Base-by-base conservation (phyloP, 2,329 filamentous ascomycete species). In the Neofusicoccum umdonicola region DNA sequence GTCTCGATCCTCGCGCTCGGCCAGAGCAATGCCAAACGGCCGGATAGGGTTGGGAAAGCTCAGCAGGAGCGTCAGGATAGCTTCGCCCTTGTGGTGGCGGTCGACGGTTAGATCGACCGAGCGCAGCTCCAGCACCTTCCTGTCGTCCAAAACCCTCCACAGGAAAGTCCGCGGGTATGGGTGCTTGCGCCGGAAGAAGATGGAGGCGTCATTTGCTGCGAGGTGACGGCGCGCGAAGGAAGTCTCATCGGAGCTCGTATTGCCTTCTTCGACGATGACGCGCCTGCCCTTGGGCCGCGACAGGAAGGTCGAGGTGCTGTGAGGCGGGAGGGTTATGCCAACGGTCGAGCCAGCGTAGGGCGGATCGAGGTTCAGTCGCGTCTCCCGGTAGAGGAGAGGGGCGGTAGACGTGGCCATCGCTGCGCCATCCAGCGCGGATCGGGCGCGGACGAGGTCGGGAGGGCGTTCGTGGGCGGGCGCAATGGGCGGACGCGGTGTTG, bases 61-160 rank as follows among this genome's bases (percentile, higher is more conserved):
- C 66, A 99, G 86, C 70, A 92, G 88, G 58, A 97, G 82, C 4
- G 90, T 89, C 60, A 95, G 81, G 68, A 89, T 87, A 63, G 90
- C 87, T 77, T 96, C 92, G 58, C 79, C 74, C 48, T 82, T 78
- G 22, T 87, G 85, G 44, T 69, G 69, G 58, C 74, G 69, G 83
- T 86, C 80, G 85, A 93, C 74, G 22, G 87, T 90, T 69, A 97
- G 80, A 78, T 99, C 95, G 66, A 91, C 87, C 45, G 88, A 88
- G 73, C 92, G 90, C 58, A 99, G 84, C 78, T 95, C 94, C 70
- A 99, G 83, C 67, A 92, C 83, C 69, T 86, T 90, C 72, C 88
- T 87, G 71, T 92, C 88, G 72, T 96, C 90, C 66, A 97, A 80
- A 44, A 98, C 85, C 70, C 94, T 87, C 95, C 95, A 99, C 54